Evolutionary conservation across 2,329 filamentous ascomycete genomes (phyloP), one percentile per base, ranked within the genome.

Genomic region (Talaromyces marneffei): DNA sequence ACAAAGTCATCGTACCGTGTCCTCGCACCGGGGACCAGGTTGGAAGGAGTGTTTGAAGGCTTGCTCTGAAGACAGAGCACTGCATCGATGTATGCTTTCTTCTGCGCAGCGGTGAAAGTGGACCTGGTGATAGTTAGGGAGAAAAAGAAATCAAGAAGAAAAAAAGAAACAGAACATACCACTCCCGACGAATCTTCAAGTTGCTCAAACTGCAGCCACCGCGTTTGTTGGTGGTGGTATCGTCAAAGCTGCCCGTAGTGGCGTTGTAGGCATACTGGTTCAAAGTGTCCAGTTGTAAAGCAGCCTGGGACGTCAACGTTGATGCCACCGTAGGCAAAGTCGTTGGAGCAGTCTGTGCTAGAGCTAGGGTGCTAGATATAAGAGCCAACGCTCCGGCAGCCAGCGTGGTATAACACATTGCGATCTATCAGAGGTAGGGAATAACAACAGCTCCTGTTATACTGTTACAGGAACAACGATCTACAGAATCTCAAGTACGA

Each of bases 1-100:
- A 81, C 72, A 46, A 78, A 83, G 62, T 84, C 82, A 65, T 84
- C 82, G 61, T 77, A 82, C n/a, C 60, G 80, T 63, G 73, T 77
- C 61, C 72, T 74, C 2, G 76, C 79, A 2, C 81, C 81, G 0
- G 79, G 70, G 0, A 74, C 77, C 12, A 72, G 68, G 0, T 68
- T 65, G 0, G 69, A 60, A 0, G 74, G 71, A 0, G 74, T 74
- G 20, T 66, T 68, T 3, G 78, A 65, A 0, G 78, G 76, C 64
- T 72, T 70, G 4, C 66, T 65, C 62, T 76, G 74, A 18, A 83
- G 66, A 59, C 81, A 83, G 42, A 77, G 70, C 54, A 80, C 75
- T 2, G 80, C 79, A 6, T 73, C 67, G 57, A 78, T 79, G 66
- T 82, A 83, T 6, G 70, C 70, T 23, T 71, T 70, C 59, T 72